Conservation (phyloP, 225 moss, liverwort and hornwort genomes). For the Lunularia cruciata region DNA sequence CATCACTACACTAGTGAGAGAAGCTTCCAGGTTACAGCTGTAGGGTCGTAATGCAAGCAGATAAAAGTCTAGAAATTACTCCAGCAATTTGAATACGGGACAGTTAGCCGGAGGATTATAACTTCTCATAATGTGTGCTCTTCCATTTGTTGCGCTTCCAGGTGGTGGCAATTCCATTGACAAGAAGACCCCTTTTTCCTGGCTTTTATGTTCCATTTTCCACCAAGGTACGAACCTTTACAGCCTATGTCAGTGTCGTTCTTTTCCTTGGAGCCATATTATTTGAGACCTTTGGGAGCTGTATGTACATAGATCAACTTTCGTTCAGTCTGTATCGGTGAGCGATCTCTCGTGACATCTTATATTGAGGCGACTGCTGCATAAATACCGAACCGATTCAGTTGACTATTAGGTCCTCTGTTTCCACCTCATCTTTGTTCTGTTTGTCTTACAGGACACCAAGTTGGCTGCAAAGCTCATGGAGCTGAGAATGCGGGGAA, state of each 20-base stretch:
- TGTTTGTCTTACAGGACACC: slow-evolving; percentile 57
- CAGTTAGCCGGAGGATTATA: too few relatives aligned
- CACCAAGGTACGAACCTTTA: slow-evolving; percentile 61
- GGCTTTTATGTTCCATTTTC: slow-evolving; percentile 96
- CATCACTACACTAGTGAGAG: background rate
- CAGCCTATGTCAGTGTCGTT: too few relatives aligned
- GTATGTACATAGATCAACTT: too few relatives aligned
- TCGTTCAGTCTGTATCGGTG: too few relatives aligned
- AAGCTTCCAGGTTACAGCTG: background rate
- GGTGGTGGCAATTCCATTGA: slow-evolving; percentile 87
- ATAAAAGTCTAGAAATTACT: too few relatives aligned
- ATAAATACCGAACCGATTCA: too few relatives aligned
- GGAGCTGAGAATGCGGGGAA: slow-evolving; percentile 85
- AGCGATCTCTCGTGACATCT: too few relatives aligned
- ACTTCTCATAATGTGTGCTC: background rate
- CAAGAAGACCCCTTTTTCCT: slow-evolving; percentile 90
- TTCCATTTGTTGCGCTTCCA: slow-evolving; percentile 27
- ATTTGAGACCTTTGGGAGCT: too few relatives aligned
- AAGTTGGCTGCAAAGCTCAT: slow-evolving; percentile 90
- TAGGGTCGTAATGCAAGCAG: background rate
- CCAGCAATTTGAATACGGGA: too few relatives aligned
- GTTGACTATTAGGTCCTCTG: too few relatives aligned
- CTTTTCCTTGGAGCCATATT: too few relatives aligned
- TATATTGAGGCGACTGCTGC: background rate
- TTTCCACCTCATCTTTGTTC: background rate